Evolutionary conservation across 306 rosid species (phyloP), one percentile per base, ranked within the genome.

Genomic region (Acacia confusa): DNA sequence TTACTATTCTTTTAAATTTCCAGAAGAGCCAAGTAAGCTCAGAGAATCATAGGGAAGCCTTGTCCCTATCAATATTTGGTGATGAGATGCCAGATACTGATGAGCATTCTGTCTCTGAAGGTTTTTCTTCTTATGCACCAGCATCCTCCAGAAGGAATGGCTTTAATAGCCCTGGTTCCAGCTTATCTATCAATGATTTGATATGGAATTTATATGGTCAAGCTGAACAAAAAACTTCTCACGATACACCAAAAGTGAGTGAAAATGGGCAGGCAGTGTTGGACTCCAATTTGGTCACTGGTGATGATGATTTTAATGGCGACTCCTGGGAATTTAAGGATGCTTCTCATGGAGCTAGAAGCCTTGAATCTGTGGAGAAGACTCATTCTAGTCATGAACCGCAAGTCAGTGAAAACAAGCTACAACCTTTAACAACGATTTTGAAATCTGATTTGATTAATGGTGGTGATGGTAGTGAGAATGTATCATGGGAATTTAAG

Each of bases 1-100:
- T 70, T 74, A 58, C 82, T n/a, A 6, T 86, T 72, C 82, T 75
- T 75, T 78, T 78, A 43, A 68, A 78, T 75, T 72, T 70, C 61
- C 92, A 92, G 98, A 85, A 53, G 75, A 79, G 77, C 82, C 88
- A 71, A 43, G 58, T 78, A 45, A 82, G 78, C 71, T 52, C 77
- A 45, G 85, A 78, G 64, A 90, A 83, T 81, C 81, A 27, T 32
- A 90, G 77, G 73, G 89, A 80, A 87, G 94, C 95, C 84, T 87
- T 95, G 89, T 92, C 97, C 79, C 73, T 94, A 76, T 88, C 94
- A 57, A 84, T 91, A 80, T 91, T 92, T 92, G 92, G 97, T 17
- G 98, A 89, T 74, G 90, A 86, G 78, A 85, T 52, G 55, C 82
- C 88, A 66, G 90, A 87, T 81, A 83, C 88, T 6, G 82, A 85